Evolutionary conservation across 208 protist species (phyloP).

Genomic region (Leptomonas seymouri): DNA sequence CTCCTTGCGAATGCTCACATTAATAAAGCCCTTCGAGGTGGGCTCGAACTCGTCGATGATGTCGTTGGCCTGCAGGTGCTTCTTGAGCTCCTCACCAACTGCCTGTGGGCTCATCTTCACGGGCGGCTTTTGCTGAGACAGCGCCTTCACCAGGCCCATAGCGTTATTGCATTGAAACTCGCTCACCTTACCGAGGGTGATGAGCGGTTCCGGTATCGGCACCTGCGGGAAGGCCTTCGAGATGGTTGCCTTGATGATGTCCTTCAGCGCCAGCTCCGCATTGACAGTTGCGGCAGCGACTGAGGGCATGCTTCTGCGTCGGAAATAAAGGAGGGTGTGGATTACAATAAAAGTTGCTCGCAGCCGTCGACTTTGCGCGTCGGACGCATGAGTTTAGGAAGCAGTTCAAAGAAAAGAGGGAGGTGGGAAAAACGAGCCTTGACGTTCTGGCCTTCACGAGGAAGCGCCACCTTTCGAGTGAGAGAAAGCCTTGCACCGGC

Average conservation of each 20-base stretch:
- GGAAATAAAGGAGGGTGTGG: neutral
- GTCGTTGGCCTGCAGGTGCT: conserved; percentile 76
- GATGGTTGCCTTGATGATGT: conserved; percentile 79
- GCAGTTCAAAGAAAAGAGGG: too few relatives aligned
- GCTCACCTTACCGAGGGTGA: conserved; percentile 80
- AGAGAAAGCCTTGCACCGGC: too few relatives aligned
- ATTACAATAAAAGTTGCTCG: neutral
- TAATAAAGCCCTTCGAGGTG: conserved; percentile 94
- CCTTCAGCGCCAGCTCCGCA: conserved; percentile 81
- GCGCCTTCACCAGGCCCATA: conserved; percentile 89
- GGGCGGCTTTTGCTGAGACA: conserved; percentile 77
- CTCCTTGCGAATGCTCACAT: conserved; percentile 73
- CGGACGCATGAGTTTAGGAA: too few relatives aligned
- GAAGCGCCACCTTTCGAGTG: too few relatives aligned
- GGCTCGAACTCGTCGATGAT: conserved; percentile 87
- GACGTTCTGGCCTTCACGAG: too few relatives aligned
- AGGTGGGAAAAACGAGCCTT: too few relatives aligned
- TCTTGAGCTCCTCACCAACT: conserved; percentile 87
- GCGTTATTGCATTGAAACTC: conserved; percentile 97
- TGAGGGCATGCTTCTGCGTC: conserved; percentile 19
- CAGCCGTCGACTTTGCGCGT: neutral
- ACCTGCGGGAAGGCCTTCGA: conserved; percentile 81
- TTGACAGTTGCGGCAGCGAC: conserved; percentile 45
- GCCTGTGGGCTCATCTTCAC: conserved; percentile 85
- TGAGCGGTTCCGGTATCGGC: conserved; percentile 61